Base-by-base conservation (phyloP, 2,329 filamentous ascomycete species). In the Neonectria punicea region DNA sequence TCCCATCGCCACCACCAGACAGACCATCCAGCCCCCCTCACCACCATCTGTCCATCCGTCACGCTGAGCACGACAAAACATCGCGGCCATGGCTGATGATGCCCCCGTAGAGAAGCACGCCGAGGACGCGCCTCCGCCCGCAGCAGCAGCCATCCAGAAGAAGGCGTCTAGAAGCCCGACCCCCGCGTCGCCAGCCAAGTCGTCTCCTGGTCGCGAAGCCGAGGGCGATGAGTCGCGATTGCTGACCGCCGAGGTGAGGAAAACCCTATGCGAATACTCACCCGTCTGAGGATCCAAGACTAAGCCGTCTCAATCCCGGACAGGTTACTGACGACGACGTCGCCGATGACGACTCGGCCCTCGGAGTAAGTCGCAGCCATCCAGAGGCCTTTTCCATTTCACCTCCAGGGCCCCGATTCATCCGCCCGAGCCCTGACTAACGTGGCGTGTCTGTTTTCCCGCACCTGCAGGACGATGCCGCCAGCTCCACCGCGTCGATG, bases 401-500 rank as follows among this genome's bases (percentile, higher is more conserved):
- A 13, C 10, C 28, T 34, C n/a, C 16, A 11, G 13, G 25, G 5
- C 30, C 11, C 30, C 11, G 10, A 30, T 50, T 16, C 46, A 11
- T 6, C 46, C 16, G 5, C 34, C n/a, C 18, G 34, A 16, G 34
- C 5, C 25, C n/a, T n/a, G 56, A 30, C 14, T 55, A 41, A 53
- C 32, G 11, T 34, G 39, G 18, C 46, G n/a, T 43, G 28, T 5
- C 9, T 55, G 14, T 25, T 53, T n/a, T 39, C 68, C 58, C 32
- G 59, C 46, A 39, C 25, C 14, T 43, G 18, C 47, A 75, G 72
- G 74, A 73, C 6, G 73, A 75, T 30, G 66, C 58, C n/a, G 67
- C 67, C 11, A 74, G 72, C 39, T 77, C 76, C 47, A 77, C 76
- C 0, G 71, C 69, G 0, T 80, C 78, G 3, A 69, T 80, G n/a